These are phyloP conservation scores for Zelonia costaricensis DNA, from an alignment of 208 protist species.

Conservation along the genomic window DNA sequence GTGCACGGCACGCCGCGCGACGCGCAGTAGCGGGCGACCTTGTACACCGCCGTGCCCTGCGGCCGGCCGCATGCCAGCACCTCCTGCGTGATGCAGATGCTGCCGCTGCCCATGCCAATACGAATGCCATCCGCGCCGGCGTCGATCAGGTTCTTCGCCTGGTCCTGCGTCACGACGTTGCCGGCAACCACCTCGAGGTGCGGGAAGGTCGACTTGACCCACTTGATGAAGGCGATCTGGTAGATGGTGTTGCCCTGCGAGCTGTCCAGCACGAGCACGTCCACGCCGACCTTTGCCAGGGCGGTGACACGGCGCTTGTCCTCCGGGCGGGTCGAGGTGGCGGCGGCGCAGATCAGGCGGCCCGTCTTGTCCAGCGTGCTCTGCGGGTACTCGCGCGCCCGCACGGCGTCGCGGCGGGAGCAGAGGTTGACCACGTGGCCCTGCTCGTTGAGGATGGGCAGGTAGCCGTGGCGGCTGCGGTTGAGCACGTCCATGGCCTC, in stretches of 20 bases:
- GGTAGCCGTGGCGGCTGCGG: slow-evolving; percentile 93
- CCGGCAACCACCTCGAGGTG: slow-evolving; percentile 92
- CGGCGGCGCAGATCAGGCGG: slow-evolving; percentile 89
- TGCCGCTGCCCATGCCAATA: slow-evolving; percentile 98
- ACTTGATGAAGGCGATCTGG: slow-evolving; percentile 95
- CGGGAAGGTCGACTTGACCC: slow-evolving; percentile 92
- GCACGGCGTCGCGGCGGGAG: slow-evolving; percentile 84
- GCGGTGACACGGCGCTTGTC: slow-evolving; percentile 86
- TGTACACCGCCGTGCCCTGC: slow-evolving; percentile 96
- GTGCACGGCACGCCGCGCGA: slow-evolving; percentile 92
- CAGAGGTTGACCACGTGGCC: slow-evolving; percentile 93
- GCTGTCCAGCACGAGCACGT: slow-evolving; percentile 96
- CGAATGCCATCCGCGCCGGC: slow-evolving; percentile 97
- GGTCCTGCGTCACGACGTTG: slow-evolving; percentile 97
- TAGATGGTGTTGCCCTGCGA: slow-evolving; percentile 97
- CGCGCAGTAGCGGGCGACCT: slow-evolving; percentile 87
- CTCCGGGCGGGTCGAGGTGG: slow-evolving; percentile 90
- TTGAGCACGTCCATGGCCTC: slow-evolving; percentile 96
- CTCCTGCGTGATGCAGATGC: slow-evolving; percentile 98
- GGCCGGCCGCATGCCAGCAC: slow-evolving; percentile 94
- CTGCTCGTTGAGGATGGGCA: slow-evolving; percentile 96
- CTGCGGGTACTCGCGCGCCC: slow-evolving; percentile 80
- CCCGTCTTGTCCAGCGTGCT: slow-evolving; percentile 81
- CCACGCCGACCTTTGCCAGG: slow-evolving; percentile 88
- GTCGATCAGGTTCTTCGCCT: slow-evolving; percentile 96